Base-by-base conservation (phyloP, 1,139 yeast genomes). In the Lodderomyces pseudojiufengensis region DNA sequence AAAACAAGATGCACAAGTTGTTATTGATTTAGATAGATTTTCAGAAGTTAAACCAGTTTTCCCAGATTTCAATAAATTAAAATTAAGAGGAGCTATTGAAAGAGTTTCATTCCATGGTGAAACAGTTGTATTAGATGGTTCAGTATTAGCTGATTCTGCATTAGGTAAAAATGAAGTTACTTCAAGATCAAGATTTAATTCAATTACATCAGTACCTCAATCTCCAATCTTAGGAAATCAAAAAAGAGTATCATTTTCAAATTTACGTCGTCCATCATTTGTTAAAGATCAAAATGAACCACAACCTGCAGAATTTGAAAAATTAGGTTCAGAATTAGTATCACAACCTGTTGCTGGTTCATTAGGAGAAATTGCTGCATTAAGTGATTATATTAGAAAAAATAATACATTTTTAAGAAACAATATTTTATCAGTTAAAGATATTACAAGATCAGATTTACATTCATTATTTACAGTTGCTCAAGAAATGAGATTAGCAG, bases 401-500 rank as follows among this genome's bases (percentile, higher is more conserved):
- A 78, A 84, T 69, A 90, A 90, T 61, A 86, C 95, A 45, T 92
- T 90, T 77, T 73, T 87, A 59, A 79, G 95, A 59, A 82, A 82
- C 61, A 84, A 92, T 42, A 82, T 94, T 40, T 70, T 87, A 50
- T 86, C 97, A 29, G 97, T 94, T 35, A 80, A 80, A 55, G 92
- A 88, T 55, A 82, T 92, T 59, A 72, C 77, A 45, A 81, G 97
- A 65, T 71, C 87, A 41, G 95, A 92, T 57, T 73, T 94, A 62
- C 98, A 92, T 61, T 76, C 88, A 20, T 73, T 94, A 59, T 94
- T 94, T 69, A 84, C 96, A 23, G 92, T 92, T 53, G 98, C 98
- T 26, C 97, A 92, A 70, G 98, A 94, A 67, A 83, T 94, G 90
- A 80, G 97, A 64, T 76, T 92, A 48, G 95, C 95, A 32, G 98